Evolutionary conservation across 2,329 filamentous ascomycete genomes (phyloP), one percentile per base, ranked within the genome.

Genomic region (Stachybotrys chartarum): DNA sequence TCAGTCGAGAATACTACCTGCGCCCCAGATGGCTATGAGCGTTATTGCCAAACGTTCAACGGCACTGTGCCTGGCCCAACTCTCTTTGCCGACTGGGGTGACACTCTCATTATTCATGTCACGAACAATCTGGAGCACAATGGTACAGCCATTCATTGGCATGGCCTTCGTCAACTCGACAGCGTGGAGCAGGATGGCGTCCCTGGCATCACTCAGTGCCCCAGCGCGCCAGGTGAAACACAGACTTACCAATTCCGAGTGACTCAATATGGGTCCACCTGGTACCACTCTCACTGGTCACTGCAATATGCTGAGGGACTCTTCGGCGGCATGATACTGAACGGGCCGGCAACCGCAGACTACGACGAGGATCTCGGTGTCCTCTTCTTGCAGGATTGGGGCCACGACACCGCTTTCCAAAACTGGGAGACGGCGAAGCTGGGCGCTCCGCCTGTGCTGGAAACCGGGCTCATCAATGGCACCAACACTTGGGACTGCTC

Each of bases 331-430:
- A 79, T 89, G 49, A 69, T 86, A 48, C 83, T 87, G 60, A 75
- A 84, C 55, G 84, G 84, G 0, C 84, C 84, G 0, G 75, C 78
- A 1, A 78, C 78, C 5, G 75, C 76, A 31, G 76, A 82, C 62
- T 87, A 86, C 62, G 84, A 89, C 57, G 75, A 79, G 53, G 86
- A 89, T 63, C 70, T 87, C 0, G 85, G 86, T 16, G 69, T 75
- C 4, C 63, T 87, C 7, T 74, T 84, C 48, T 63, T 87, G 5
- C 79, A 75, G 12, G 84, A 87, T 62, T 86, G 82, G 80, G 77
- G 77, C 59, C 79, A 82, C 60, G 44, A 55, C 42, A 75, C 73
- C 1, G 69, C 71, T 10, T 73, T 75, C 56, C 58, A 71, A 48
- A 63, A 77, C 5, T 70, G 68, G 0, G 47, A 56, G 16, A 30